Percentiles rank a stretch among this genome's conserved stretches.
These are phyloP conservation scores for Metschnikowia lachancei DNA, from an alignment of 805 yeast species.

Conservation along the genomic window DNA sequence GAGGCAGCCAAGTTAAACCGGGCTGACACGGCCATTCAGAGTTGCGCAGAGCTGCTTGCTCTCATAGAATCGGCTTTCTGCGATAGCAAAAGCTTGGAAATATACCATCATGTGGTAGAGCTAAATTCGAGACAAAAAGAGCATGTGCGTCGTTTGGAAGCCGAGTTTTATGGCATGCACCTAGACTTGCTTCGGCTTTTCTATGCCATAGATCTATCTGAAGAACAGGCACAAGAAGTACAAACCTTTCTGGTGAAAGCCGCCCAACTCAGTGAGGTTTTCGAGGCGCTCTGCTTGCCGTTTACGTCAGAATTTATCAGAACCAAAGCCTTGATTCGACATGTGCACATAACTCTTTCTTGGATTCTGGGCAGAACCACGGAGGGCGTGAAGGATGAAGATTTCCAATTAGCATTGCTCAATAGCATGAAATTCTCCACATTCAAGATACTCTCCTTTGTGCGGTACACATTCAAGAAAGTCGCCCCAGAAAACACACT, in stretches of 20 bases:
- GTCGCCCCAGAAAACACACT: neutral
- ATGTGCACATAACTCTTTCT: neutral
- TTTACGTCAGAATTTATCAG: neutral
- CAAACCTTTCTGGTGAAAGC: neutral
- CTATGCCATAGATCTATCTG: neutral
- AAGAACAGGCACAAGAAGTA: neutral
- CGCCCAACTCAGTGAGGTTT: neutral
- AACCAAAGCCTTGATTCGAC: neutral
- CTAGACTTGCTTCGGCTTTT: neutral
- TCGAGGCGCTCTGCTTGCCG: neutral
- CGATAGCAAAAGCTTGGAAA: neutral
- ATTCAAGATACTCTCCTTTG: neutral
- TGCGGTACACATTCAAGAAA: neutral
- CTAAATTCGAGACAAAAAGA: no score
- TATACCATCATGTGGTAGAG: neutral
- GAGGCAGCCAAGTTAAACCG: no score
- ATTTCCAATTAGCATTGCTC: neutral
- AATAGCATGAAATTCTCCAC: neutral
- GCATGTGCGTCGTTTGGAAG: no score
- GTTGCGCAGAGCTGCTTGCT: neutral
- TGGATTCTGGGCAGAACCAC: neutral
- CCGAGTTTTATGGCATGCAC: no score
- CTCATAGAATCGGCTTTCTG: neutral
- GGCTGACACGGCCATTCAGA: neutral
- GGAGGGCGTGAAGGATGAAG: neutral